Evolutionary conservation across 257 asterid species (phyloP).

Genomic region (Primulina eburnea): DNA sequence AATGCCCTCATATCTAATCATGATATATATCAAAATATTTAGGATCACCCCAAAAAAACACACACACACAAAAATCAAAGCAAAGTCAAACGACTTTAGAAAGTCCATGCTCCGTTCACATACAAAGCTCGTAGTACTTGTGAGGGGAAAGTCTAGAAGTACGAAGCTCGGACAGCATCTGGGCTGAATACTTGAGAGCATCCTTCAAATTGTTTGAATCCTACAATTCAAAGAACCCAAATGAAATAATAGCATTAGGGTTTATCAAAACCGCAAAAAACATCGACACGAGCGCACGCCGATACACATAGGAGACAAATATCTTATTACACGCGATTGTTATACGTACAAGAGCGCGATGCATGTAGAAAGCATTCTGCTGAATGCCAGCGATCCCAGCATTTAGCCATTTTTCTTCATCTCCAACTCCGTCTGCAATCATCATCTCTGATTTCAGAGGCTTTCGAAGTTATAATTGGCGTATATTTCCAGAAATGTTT

Average conservation of each 20-base stretch:
- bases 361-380: conserved; percentile 97
- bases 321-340: too few relatives aligned
- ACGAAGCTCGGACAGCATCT: conserved; percentile 99
- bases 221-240: conserved; percentile 36
- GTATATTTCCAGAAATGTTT: background rate
- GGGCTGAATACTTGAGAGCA: conserved; percentile 93
- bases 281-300: background rate
- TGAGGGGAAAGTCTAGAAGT: conserved; percentile 98
- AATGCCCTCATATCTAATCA: conserved; percentile 93
- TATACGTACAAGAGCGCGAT: conserved; percentile 81
- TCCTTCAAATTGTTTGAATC: conserved; percentile 95
- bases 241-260: conserved; percentile 40
- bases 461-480: background rate
- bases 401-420: conserved; percentile 95
- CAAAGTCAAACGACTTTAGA: conserved; percentile 4
- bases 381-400: conserved; percentile 97
- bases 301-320: background rate
- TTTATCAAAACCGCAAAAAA: conserved; percentile 28
- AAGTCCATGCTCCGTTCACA: conserved; percentile 27
- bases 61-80: conserved; percentile 7
- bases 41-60: background rate
- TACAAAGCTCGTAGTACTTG: conserved; percentile 93
- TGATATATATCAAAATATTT: conserved; percentile 3
- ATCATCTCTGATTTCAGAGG: conserved; percentile 27
- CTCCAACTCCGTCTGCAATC: conserved; percentile 77